phyloP scores from a whole-genome alignment of 768 basidiomycete species.

The Astraeus odoratus region DNA sequence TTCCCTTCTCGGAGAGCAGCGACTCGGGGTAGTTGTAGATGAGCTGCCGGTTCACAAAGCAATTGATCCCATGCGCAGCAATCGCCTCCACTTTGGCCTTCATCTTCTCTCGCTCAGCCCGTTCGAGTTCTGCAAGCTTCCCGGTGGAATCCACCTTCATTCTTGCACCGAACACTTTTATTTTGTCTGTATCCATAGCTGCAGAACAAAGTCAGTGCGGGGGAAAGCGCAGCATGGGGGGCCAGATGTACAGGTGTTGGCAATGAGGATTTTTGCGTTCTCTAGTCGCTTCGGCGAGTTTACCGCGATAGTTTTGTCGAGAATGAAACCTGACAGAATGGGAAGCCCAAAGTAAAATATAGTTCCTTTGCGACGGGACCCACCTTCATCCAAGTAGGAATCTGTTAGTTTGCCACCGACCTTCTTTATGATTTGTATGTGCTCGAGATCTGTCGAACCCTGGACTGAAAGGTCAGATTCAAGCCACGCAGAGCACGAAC shows the following conservation, averaged over 20 bases:
- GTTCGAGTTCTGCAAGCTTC: constrained; percentile 95
- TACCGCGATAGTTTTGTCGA: constrained; percentile 91
- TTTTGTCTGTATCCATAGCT: constrained; percentile 99
- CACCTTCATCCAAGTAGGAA: constrained; percentile 95
- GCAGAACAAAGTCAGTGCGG: not conserved
- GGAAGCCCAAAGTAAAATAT: not conserved
- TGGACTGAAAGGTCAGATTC: constrained; percentile 22
- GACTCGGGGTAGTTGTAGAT: constrained; percentile 99
- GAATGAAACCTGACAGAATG: constrained; percentile 72
- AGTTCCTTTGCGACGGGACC: constrained; percentile 12
- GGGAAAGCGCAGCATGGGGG: not conserved
- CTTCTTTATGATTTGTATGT: constrained; percentile 99
- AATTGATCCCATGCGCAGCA: constrained; percentile 90
- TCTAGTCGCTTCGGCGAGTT: constrained; percentile 94
- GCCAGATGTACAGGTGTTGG: constrained; percentile 81
- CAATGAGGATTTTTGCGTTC: constrained; percentile 92
- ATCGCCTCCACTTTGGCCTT: constrained; percentile 95
- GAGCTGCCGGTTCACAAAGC: constrained; percentile 95
- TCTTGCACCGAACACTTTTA: constrained; percentile 97
- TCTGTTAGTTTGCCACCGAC: constrained; percentile 98
- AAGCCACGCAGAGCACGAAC: not conserved
- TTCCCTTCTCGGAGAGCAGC: constrained; percentile 88
- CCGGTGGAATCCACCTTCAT: constrained; percentile 95
- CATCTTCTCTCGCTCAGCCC: constrained; percentile 99
- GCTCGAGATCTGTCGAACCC: constrained; percentile 95